phyloP scores from a whole-genome alignment of 2,329 filamentous ascomycete genomes.

The Aureobasidium sp. region DNA sequence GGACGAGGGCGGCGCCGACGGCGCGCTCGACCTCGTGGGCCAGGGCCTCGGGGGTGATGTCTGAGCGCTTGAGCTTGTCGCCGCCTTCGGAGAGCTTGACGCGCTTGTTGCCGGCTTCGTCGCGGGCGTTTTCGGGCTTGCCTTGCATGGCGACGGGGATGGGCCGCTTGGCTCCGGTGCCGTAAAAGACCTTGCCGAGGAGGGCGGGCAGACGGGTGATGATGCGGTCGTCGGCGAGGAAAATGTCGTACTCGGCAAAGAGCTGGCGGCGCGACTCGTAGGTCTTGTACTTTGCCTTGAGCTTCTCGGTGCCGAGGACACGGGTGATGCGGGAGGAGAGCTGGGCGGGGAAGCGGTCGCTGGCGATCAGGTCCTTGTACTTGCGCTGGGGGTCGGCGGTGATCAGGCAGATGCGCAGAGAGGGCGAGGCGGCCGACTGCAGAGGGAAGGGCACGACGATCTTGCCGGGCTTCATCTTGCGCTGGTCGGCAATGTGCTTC shows the following conservation, averaged over 20 bases:
- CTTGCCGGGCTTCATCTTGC: slow-evolving; percentile 74
- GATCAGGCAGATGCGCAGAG: slow-evolving; percentile 73
- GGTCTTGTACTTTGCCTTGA: slow-evolving; percentile 81
- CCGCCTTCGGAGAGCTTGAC: slow-evolving; percentile 34
- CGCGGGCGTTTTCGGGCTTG: slow-evolving; percentile 30
- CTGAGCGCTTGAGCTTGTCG: slow-evolving; percentile 32
- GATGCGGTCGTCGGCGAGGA: slow-evolving; percentile 86
- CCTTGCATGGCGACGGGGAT: slow-evolving; percentile 70
- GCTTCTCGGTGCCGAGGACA: slow-evolving; percentile 73
- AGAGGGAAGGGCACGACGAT: slow-evolving; percentile 50
- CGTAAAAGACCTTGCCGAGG: slow-evolving; percentile 91
- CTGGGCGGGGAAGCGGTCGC: slow-evolving; percentile 49
- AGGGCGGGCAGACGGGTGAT: slow-evolving; percentile 61
- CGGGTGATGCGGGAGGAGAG: slow-evolving; percentile 42
- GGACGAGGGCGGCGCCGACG: slow-evolving; percentile 67
- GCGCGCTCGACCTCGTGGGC: slow-evolving; percentile 73
- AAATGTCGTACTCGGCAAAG: slow-evolving; percentile 78
- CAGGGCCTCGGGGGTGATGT: slow-evolving; percentile 56
- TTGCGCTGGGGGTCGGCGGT: slow-evolving; percentile 72
- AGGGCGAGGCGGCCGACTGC: slow-evolving; percentile 41
- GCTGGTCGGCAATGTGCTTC: slow-evolving; percentile 62
- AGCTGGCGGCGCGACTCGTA: slow-evolving; percentile 84
- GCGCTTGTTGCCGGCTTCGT: slow-evolving; percentile 47
- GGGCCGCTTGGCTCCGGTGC: slow-evolving; percentile 71
- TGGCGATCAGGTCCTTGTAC: slow-evolving; percentile 81